Base-by-base conservation (phyloP, 345 rosid species). In the Euphorbia tirucalli region DNA sequence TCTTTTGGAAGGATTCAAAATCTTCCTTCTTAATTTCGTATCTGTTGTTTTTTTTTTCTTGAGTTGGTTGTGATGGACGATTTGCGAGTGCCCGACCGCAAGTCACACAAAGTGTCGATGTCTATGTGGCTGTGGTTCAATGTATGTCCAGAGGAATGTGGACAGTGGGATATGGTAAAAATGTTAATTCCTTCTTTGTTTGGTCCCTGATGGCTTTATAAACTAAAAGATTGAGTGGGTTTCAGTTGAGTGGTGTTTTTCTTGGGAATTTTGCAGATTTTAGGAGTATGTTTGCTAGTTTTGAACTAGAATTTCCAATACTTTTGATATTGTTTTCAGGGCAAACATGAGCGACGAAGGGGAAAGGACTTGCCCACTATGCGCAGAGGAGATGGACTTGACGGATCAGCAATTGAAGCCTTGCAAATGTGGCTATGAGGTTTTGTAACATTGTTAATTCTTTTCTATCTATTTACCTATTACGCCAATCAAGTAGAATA, bases 391-490 rank as follows among this genome's bases (percentile, higher is more conserved):
- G 87, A 93, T 94, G 98, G 97, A 89, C 72, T 72, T 91, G 79
- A 91, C 98, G 50, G 98, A 91, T 80, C 97, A 88, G 82, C 96
- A 93, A 56, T 83, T 93, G 83, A 93, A 88, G 83, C 97, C 98
- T 65, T 93, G 98, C 87, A 83, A 86, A 84, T 93, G 98, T 83
- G 98, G 97, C 69, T 93, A 93, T 44, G 93, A 93, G 93, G 97
- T 93, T 77, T 41, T 75, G n/a, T 59, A 60, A 46, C 63, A 3
- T 31, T 46, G 4, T 21, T 48, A 46, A 30, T 4, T 11, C 3
- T 35, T 35, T 35, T 35, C 4, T 35, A 35, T 3, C 3, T 35
- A 35, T 41, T 15, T 27, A 15, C 14, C 25, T n/a, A 5, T 0
- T 15, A 65, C 14, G 1, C 35, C 28, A 16, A 21, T 25, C 11